phyloP scores from a whole-genome alignment of 805 yeast genomes.

The Wickerhamomyces xylosicus region DNA sequence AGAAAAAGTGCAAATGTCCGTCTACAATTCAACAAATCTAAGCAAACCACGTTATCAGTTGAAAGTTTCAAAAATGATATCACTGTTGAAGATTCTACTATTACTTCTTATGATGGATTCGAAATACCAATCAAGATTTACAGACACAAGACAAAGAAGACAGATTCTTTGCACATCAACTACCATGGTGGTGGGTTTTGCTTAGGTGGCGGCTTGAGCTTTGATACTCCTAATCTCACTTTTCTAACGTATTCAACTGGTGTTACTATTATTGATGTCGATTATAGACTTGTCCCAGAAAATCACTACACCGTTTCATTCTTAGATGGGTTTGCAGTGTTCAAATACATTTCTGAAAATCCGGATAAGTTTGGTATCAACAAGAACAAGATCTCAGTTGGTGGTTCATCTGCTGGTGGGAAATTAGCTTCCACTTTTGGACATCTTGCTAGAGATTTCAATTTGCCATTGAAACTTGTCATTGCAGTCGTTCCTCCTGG shows the following conservation, averaged over 20 bases:
- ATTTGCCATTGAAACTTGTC: neutral
- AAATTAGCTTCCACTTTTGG: neutral
- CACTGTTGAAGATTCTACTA: neutral
- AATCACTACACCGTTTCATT: neutral
- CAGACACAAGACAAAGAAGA: neutral
- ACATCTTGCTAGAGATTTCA: slow-evolving; percentile 1
- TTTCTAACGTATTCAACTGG: neutral
- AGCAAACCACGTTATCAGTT: neutral
- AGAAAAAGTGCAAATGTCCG: neutral
- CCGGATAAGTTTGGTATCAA: slow-evolving; percentile 1
- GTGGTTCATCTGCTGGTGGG: slow-evolving; percentile 3
- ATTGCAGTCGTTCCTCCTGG: slow-evolving; percentile 1
- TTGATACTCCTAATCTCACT: neutral
- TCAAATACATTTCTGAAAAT: neutral
- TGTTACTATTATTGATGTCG: neutral
- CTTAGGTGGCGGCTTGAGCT: neutral
- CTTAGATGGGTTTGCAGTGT: neutral
- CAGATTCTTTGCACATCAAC: neutral
- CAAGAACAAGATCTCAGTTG: neutral
- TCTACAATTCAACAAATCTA: neutral
- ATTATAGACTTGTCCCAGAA: neutral
- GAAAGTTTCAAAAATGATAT: neutral
- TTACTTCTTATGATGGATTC: neutral
- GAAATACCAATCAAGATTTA: neutral
- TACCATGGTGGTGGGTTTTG: neutral